Evolutionary conservation across 2,329 filamentous ascomycete species (phyloP).

Genomic region (Mollisia scopiformis): DNA sequence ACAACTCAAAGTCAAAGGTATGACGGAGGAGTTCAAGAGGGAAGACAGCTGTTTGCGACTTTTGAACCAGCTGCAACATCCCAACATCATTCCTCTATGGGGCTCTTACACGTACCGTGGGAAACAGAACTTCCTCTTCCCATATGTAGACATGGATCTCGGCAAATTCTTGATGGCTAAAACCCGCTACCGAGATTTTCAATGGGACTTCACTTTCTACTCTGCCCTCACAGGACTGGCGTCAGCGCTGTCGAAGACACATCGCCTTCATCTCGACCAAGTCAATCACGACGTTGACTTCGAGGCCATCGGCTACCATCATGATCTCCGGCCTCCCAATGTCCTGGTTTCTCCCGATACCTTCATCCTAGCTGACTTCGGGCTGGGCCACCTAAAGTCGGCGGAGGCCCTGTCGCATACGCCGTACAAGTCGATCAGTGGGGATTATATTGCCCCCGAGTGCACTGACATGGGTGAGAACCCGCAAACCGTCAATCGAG

Average conservation of each 20-base stretch:
- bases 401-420: constrained; percentile 18
- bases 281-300: constrained; percentile 18
- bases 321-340: constrained; percentile 36
- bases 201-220: constrained; percentile 19
- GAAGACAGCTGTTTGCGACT: constrained; percentile 6
- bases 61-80: constrained; percentile 23
- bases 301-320: constrained; percentile 34
- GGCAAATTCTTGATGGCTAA: constrained; percentile 15
- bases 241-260: constrained; percentile 30
- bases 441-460: constrained; percentile 33
- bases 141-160: constrained; percentile 24
- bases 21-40: constrained; percentile 3
- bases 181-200: neutral
- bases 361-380: constrained; percentile 37
- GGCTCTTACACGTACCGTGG: constrained; percentile 26
- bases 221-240: constrained; percentile 29
- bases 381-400: constrained; percentile 28
- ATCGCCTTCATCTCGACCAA: constrained; percentile 19
- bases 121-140: constrained; percentile 30
- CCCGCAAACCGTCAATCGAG: constrained; percentile 22
- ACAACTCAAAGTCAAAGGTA: neutral
- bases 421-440: constrained; percentile 10
- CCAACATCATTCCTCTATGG: constrained; percentile 30
- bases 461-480: constrained; percentile 21
- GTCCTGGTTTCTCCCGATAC: constrained; percentile 29